A percentile compares a stretch with the other conserved stretches of the same genome.
Evolutionary conservation across 2,329 filamentous ascomycete species (phyloP).

Genomic region (Verticillium albo-atrum): DNA sequence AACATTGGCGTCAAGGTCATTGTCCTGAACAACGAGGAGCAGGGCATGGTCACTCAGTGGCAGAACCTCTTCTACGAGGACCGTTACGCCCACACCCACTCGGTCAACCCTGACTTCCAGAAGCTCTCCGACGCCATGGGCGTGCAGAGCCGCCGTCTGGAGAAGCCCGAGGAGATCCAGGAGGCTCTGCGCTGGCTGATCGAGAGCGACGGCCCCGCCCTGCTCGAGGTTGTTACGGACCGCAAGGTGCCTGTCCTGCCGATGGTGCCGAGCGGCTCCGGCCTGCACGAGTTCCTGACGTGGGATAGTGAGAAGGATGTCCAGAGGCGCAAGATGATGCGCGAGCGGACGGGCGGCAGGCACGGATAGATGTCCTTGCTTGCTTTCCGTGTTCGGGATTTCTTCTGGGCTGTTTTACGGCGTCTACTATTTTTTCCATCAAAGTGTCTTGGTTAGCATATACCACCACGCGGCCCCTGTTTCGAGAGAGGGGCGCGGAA

Average conservation of each 20-base stretch:
- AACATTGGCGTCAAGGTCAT: constrained; percentile 96
- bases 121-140: constrained; percentile 91
- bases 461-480: not conserved
- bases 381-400: not conserved
- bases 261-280: constrained; percentile 89
- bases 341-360: constrained; percentile 52
- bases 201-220: constrained; percentile 81
- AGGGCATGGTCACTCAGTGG: constrained; percentile 99
- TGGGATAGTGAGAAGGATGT: constrained; percentile 74
- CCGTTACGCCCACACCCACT: constrained; percentile 87
- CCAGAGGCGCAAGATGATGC: constrained; percentile 62
- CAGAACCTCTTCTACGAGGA: constrained; percentile 97
- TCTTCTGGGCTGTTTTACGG: not conserved
- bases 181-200: constrained; percentile 85
- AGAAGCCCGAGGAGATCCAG: constrained; percentile 71
- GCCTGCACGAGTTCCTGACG: constrained; percentile 86
- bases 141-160: constrained; percentile 67
- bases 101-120: constrained; percentile 93
- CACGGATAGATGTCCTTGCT: constrained; percentile 2
- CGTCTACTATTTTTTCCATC: not conserved
- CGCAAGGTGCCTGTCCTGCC: constrained; percentile 92
- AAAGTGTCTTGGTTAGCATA: not conserved
- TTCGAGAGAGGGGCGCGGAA: not conserved
- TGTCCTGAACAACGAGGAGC: constrained; percentile 93
- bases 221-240: constrained; percentile 89